Evolutionary conservation across 108 stramenopile genomes (phyloP).

Genomic region (Seminavis robusta): DNA sequence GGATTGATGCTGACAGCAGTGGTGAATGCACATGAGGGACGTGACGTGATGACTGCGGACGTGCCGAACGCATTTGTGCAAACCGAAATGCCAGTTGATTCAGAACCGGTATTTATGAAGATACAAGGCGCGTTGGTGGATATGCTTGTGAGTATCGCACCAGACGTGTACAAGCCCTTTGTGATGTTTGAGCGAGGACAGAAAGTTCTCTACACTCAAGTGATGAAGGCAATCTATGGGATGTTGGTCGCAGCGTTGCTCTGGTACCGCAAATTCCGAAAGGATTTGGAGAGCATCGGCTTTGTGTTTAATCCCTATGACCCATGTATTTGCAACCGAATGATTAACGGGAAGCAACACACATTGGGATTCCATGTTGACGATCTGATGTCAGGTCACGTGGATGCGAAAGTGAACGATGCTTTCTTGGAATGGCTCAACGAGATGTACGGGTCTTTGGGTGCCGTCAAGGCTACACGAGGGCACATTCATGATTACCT

Average conservation of each 20-base stretch:
- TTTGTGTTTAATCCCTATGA: slow-evolving; percentile 37
- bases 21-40: slow-evolving; percentile 28
- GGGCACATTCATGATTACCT: slow-evolving; percentile 41
- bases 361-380: slow-evolving; percentile 41
- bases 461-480: too few relatives aligned
- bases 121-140: too few relatives aligned
- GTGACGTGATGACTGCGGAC: slow-evolving; percentile 41
- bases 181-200: slow-evolving; percentile 11
- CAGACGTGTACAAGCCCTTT: not conserved
- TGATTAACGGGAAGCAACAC: slow-evolving; percentile 29
- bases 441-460: slow-evolving; percentile 10
- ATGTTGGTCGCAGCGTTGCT: slow-evolving; percentile 20
- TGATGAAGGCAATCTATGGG: slow-evolving; percentile 39
- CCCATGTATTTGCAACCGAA: slow-evolving; percentile 23
- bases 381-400: slow-evolving; percentile 23
- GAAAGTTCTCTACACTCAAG: slow-evolving; percentile 18
- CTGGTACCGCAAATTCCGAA: slow-evolving; percentile 23
- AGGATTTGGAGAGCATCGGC: slow-evolving; percentile 9
- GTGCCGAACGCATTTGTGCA: slow-evolving; percentile 44
- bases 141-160: too few relatives aligned
- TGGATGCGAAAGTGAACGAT: slow-evolving; percentile 9
- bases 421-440: slow-evolving; percentile 8
- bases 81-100: slow-evolving; percentile 8
- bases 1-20: slow-evolving; percentile 1
- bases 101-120: too few relatives aligned